Percentiles rank a stretch among this genome's conserved stretches.
Conservation (phyloP, 306 rosid species). For the Castanospermum australe region DNA sequence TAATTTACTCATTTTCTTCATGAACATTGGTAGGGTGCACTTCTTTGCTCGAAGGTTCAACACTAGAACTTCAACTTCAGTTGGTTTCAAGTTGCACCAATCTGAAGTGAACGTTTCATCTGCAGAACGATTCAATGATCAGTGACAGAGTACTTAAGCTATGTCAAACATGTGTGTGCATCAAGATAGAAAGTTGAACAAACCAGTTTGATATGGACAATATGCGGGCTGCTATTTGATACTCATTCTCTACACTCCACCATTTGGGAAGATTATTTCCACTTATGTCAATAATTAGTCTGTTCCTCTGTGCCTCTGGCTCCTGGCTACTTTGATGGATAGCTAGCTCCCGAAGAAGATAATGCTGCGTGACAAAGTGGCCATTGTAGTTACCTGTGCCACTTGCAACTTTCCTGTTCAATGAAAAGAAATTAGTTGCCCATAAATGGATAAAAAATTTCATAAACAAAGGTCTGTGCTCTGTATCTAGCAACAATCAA, state of each 20-base stretch:
- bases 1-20: constrained; percentile 49
- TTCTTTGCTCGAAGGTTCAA: constrained; percentile 44
- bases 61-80: constrained; percentile 54
- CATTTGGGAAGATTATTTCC: constrained; percentile 52
- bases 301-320: constrained; percentile 35
- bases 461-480: background rate
- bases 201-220: constrained; percentile 73
- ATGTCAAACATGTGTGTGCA: background rate
- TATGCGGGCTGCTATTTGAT: constrained; percentile 36
- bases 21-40: constrained; percentile 43
- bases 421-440: background rate
- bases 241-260: constrained; percentile 48
- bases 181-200: constrained; percentile 17
- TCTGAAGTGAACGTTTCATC: constrained; percentile 50
- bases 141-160: background rate
- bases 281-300: constrained; percentile 41
- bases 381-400: constrained; percentile 38
- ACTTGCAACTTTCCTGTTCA: constrained; percentile 40
- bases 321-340: constrained; percentile 35
- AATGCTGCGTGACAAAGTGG: constrained; percentile 49
- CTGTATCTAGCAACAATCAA: background rate
- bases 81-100: constrained; percentile 48
- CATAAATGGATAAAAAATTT: background rate
- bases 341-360: constrained; percentile 70
- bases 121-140: constrained; percentile 37